Evolutionary conservation across 1,284 basidiomycete species (phyloP), one percentile per base, ranked within the genome.

Genomic region (Abortiporus biennis): DNA sequence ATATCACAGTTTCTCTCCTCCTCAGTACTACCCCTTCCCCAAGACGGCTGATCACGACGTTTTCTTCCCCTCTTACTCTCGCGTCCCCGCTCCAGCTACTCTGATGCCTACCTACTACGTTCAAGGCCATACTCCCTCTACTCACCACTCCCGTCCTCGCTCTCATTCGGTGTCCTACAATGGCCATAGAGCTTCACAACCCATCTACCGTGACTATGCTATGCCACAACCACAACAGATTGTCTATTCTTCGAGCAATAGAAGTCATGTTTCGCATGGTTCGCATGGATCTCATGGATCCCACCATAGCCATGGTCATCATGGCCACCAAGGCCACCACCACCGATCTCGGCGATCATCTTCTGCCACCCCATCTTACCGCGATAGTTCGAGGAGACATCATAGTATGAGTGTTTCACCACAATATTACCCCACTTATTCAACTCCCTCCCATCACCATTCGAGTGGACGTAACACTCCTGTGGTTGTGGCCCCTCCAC

Each of bases 101-200:
- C 25, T 30, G 33, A 56, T 56, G 53, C 47, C 53, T 27, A 44
- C 57, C 13, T 57, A 54, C 53, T 54, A 52, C 53, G 48, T 54
- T 36, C 42, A 50, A 20, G 21, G 41, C 40, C 46, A 48, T 11
- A n/a, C n/a, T n/a, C 23, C 49, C 39, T 41, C 52, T 29, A 46
- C 44, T 36, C 42, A 50, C 37, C 53, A 46, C 41, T 35, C 44
- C 27, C 44, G 52, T 23, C 45, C 46, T 6, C 56, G 54, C 38
- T 44, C 51, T 6, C 47, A 51, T 38, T 58, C 57, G 47, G 29
- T 42, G 44, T 32, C 20, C 33, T 15, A 45, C 22, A 32, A 33
- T 16, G 29, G 38, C 34, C 35, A 41, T 24, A 22, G 6, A 8
- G 30, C 39, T n/a, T 42, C 40, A 27, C 44, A 17, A 32, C n/a